phyloP scores from a whole-genome alignment of 2,329 filamentous ascomycete species.

The Alternaria brassicae region DNA sequence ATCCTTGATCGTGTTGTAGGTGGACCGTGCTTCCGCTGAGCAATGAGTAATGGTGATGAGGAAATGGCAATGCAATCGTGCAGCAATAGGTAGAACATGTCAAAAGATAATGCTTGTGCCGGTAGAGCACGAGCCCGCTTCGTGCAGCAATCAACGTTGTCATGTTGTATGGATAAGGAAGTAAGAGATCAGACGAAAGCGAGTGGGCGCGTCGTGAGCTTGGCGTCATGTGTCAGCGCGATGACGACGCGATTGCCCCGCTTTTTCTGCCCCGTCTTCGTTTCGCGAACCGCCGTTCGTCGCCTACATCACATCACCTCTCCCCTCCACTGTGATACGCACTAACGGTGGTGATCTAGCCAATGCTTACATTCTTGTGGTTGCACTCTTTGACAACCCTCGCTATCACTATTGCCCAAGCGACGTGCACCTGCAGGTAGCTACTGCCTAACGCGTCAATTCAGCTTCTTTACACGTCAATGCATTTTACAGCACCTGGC shows the following conservation, averaged over 20 bases:
- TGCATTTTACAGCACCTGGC: not conserved
- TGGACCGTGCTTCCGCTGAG: not conserved
- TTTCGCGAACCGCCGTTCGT: not conserved
- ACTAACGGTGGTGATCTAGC: not conserved
- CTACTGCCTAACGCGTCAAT: not conserved
- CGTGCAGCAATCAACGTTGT: not conserved
- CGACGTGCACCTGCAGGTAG: not conserved
- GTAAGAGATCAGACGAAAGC: not conserved
- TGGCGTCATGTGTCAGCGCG: not conserved
- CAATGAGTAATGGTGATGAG: not conserved
- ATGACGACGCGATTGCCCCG: not conserved
- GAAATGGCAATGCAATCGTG: not conserved
- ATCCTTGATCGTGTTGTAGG: not conserved
- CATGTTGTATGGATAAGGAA: not conserved
- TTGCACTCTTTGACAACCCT: not conserved
- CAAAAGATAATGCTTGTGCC: not conserved
- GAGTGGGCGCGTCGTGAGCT: not conserved
- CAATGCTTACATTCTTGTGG: not conserved
- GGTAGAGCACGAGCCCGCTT: not conserved
- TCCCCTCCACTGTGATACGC: not conserved
- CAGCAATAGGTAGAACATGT: not conserved
- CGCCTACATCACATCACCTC: not conserved
- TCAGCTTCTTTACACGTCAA: not conserved
- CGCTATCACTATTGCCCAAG: not conserved
- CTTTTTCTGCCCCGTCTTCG: not conserved